These are phyloP conservation scores for Colletotrichum horii DNA, from an alignment of 2,329 filamentous ascomycete species.

Conservation along the genomic window DNA sequence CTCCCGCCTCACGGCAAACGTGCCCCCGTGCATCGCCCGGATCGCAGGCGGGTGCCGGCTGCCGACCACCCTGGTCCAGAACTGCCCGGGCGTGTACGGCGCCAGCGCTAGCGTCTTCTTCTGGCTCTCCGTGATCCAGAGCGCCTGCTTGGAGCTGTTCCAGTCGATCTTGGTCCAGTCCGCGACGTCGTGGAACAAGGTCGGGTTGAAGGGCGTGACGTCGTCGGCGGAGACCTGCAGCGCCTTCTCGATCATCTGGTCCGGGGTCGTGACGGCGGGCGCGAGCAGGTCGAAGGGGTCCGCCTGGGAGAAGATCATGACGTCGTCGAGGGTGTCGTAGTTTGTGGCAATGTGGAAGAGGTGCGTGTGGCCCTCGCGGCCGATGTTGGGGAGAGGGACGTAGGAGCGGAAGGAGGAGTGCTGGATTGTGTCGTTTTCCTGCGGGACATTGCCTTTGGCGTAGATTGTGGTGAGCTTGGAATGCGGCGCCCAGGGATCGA, in stretches of 20 bases:
- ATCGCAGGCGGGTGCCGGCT: slow-evolving; percentile 16
- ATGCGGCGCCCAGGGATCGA: slow-evolving; percentile 13
- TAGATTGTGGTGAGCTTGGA: slow-evolving; percentile 17
- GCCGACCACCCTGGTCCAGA: slow-evolving; percentile 10
- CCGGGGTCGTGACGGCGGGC: not conserved
- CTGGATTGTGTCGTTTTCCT: slow-evolving; percentile 11
- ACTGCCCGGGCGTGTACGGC: slow-evolving; percentile 16
- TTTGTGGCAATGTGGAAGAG: slow-evolving; percentile 11
- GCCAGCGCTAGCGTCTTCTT: not conserved
- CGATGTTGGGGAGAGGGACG: slow-evolving; percentile 8
- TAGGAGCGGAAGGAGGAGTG: slow-evolving; percentile 20
- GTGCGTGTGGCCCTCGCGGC: slow-evolving; percentile 18
- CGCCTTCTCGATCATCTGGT: slow-evolving; percentile 14
- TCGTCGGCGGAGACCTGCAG: not conserved
- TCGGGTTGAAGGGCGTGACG: slow-evolving; percentile 21
- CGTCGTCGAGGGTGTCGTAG: slow-evolving; percentile 17
- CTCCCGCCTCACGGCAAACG: slow-evolving; percentile 15
- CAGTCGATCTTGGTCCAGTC: slow-evolving; percentile 20
- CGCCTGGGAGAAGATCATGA: slow-evolving; percentile 21
- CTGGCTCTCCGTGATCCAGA: slow-evolving; percentile 23
- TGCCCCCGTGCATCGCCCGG: slow-evolving; percentile 22
- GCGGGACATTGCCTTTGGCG: slow-evolving; percentile 14
- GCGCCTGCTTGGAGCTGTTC: slow-evolving; percentile 7
- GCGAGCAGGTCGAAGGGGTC: slow-evolving; percentile 14
- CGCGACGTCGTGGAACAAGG: slow-evolving; percentile 9